These are phyloP conservation scores for Hordeum vulgare DNA, from an alignment of 176 grass and related monocot species.

Conservation along the genomic window DNA sequence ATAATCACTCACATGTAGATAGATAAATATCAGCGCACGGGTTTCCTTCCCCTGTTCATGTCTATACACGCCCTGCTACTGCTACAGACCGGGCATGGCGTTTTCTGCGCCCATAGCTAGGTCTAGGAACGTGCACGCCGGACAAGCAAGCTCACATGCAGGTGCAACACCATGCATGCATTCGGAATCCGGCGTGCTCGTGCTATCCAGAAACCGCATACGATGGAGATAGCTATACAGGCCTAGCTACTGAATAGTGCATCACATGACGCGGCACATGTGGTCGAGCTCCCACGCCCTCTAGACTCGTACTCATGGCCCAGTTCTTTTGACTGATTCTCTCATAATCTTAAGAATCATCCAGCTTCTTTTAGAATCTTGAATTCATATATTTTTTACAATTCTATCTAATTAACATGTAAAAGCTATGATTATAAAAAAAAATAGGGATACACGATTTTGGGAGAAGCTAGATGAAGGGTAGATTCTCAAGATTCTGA, in stretches of 20 bases:
- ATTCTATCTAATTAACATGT: too few relatives aligned
- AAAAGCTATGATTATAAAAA: too few relatives aligned
- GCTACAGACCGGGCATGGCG: background rate
- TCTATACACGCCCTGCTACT: background rate
- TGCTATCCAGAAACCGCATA: background rate
- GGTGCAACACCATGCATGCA: conserved; percentile 4
- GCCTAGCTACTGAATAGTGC: background rate
- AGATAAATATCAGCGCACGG: background rate
- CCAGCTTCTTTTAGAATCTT: too few relatives aligned
- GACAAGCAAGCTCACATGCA: conserved; percentile 34
- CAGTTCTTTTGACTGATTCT: too few relatives aligned
- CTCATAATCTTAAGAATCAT: too few relatives aligned
- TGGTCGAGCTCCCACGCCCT: background rate
- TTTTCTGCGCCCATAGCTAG: background rate
- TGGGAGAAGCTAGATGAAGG: too few relatives aligned
- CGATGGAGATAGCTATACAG: background rate
- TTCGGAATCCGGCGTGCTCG: background rate
- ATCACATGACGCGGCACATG: conserved; percentile 25
- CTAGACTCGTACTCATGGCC: too few relatives aligned
- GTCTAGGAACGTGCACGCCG: conserved; percentile 19
- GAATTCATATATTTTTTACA: too few relatives aligned
- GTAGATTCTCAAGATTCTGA: too few relatives aligned
- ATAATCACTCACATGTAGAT: background rate
- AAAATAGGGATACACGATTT: too few relatives aligned
- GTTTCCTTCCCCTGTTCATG: background rate